Evolutionary conservation across 768 basidiomycete species (phyloP).

Genomic region (Rhodotorula paludigena): DNA sequence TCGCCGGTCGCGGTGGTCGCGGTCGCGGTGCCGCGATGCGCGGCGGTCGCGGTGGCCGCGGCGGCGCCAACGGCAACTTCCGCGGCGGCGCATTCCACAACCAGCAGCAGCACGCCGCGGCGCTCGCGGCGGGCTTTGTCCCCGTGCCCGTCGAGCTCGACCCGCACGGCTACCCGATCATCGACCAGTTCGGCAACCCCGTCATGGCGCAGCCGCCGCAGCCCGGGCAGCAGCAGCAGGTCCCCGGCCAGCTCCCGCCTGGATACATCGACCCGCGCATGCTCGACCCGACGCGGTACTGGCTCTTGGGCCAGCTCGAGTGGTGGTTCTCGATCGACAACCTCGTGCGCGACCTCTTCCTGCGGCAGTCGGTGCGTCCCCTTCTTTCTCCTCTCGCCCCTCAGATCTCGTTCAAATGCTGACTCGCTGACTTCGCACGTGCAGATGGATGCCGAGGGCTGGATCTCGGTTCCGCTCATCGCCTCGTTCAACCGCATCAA

Average conservation of each 20-base stretch:
- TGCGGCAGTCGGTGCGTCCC: conserved; percentile 58
- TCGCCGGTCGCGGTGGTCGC: not conserved
- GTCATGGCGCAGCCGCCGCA: conserved; percentile 11
- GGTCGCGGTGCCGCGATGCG: not conserved
- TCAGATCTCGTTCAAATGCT: not conserved
- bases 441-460: conserved; percentile 85
- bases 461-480: conserved; percentile 74
- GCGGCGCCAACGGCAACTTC: conserved; percentile 4
- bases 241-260: not conserved
- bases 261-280: conserved; percentile 24
- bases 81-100: conserved; percentile 3
- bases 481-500: conserved; percentile 82
- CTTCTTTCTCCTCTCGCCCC: not conserved
- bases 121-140: conserved; percentile 10
- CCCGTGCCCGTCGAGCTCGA: conserved; percentile 23
- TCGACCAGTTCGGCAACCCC: conserved; percentile 28
- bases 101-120: conserved; percentile 7
- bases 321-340: conserved; percentile 90
- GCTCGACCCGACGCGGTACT: conserved; percentile 62
- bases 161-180: conserved; percentile 7
- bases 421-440: not conserved
- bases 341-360: conserved; percentile 76
- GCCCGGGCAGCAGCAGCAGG: conserved; percentile 12
- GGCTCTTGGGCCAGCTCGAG: conserved; percentile 71
- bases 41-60: conserved; percentile 9